phyloP scores from a whole-genome alignment of 2,329 filamentous ascomycete species.

The Pestalotiopsis sp. region DNA sequence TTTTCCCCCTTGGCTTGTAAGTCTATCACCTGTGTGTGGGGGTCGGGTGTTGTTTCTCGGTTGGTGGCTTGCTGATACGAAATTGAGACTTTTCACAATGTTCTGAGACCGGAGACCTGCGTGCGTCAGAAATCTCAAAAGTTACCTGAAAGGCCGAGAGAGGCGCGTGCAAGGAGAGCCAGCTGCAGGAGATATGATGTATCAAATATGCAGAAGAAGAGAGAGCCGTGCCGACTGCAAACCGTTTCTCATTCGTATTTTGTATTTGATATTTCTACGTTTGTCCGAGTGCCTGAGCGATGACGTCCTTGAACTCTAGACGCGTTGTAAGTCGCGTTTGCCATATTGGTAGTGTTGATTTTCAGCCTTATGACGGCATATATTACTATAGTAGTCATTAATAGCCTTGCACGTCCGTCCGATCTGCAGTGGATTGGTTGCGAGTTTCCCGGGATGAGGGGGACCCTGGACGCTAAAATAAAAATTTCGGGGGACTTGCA shows the following conservation, averaged over 20 bases:
- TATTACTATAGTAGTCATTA: background rate
- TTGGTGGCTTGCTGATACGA: background rate
- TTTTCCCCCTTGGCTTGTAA: too few species aligned
- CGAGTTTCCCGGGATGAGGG: background rate
- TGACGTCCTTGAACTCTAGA: constrained; percentile 9
- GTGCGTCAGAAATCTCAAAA: background rate
- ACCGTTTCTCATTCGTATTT: background rate
- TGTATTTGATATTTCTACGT: background rate
- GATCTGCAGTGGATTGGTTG: background rate
- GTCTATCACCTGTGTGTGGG: too few species aligned
- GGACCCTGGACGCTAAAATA: background rate
- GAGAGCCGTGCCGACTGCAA: background rate
- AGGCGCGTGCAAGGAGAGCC: background rate
- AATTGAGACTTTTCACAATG: background rate
- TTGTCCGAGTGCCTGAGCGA: background rate
- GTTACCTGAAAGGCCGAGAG: background rate
- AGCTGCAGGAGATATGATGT: background rate
- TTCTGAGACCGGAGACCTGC: background rate
- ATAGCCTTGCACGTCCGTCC: constrained; percentile 8
- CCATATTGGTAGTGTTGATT: background rate
- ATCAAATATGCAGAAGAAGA: background rate
- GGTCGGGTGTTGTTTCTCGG: background rate
- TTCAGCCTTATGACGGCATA: constrained; percentile 14
- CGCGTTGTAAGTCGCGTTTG: background rate
- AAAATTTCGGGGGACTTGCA: constrained; percentile 1